Evolutionary conservation across 139 green algal species (phyloP), one percentile per base, ranked within the genome.

Genomic region (Picochlorum sp.): DNA sequence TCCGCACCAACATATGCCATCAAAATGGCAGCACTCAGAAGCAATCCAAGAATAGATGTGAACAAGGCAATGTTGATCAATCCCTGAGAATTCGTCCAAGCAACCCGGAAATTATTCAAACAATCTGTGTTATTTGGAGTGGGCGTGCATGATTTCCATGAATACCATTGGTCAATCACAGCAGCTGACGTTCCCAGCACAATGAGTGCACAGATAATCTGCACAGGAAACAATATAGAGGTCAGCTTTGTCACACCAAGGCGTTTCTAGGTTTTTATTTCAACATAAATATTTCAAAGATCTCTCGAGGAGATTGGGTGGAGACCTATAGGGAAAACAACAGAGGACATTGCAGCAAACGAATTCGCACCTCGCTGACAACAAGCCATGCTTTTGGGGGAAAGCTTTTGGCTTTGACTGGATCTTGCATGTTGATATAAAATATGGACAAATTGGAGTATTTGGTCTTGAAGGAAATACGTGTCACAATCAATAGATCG

Each of bases 181-280:
- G 47, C 47, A 20, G 47, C 47, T 20, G 47, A 54, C 6, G 47
- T 54, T 21, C 47, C 47, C 11, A 54, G 47, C 11, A 54, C 47
- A 24, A 54, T 54, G 18, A 54, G 47, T 20, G 47, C 47, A 54
- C 16, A 54, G 9, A 54, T 13, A 54, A 54, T 54, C 47, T 54
- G 47, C 47, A 54, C n/a, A 26, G 34, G 34, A 13, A 41, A 13
- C 34, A 0, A 14, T 41, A 41, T 11, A 0, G 34, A 13, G 34
- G 8, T 11, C 34, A 41, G 9, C 1, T 41, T 8, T 11, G 8
- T 3, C 8, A 41, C 34, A 41, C 0, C 34, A 9, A 14, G 34
- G 34, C 2, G 1, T 41, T 41, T 3, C 34, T 11, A 41, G 34
- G 26, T 30, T 30, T 30, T 30, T 1, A 30, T 30, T 30, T 30